Percentiles rank a stretch among this genome's conserved stretches.
phyloP scores from a whole-genome alignment of 2,329 filamentous ascomycete species.

The Aspergillus ustus region DNA sequence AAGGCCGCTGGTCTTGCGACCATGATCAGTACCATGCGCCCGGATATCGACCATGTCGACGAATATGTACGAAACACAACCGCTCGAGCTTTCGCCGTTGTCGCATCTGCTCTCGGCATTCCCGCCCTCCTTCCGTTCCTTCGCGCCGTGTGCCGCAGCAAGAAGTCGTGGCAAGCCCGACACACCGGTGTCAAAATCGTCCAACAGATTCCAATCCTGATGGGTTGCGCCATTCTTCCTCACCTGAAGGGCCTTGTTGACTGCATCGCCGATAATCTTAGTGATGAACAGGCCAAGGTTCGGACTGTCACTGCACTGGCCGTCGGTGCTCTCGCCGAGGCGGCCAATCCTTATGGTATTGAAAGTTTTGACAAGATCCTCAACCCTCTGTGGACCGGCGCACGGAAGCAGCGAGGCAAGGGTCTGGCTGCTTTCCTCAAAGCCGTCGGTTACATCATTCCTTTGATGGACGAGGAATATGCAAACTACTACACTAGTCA shows the following conservation, averaged over 20 bases:
- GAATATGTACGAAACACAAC: slow-evolving; percentile 99
- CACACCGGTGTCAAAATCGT: slow-evolving; percentile 99
- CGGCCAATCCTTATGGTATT: slow-evolving; percentile 97
- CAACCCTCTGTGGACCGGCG: slow-evolving; percentile 95
- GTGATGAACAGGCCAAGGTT: slow-evolving; percentile 97
- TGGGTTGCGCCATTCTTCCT: slow-evolving; percentile 95
- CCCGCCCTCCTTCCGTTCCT: slow-evolving; percentile 94
- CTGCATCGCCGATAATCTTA: slow-evolving; percentile 92
- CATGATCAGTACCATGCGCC: slow-evolving; percentile 99
- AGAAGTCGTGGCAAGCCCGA: slow-evolving; percentile 98
- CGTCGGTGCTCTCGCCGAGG: slow-evolving; percentile 92
- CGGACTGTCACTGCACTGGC: slow-evolving; percentile 94
- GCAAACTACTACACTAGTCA: slow-evolving; percentile 98
- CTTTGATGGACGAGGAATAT: slow-evolving; percentile 99
- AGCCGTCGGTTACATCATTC: slow-evolving; percentile 96
- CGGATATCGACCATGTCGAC: slow-evolving; percentile 97
- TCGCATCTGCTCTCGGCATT: slow-evolving; percentile 93
- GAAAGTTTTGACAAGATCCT: slow-evolving; percentile 98
- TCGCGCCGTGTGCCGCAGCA: slow-evolving; percentile 92
- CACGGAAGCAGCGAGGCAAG: slow-evolving; percentile 94
- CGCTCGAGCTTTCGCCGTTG: slow-evolving; percentile 93
- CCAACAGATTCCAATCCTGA: slow-evolving; percentile 96
- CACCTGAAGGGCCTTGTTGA: slow-evolving; percentile 96
- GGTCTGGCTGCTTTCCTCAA: slow-evolving; percentile 95
- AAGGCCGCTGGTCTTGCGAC: slow-evolving; percentile 96